Percentiles rank a stretch among this genome's conserved stretches.
phyloP scores from a whole-genome alignment of 257 asterid genomes.

The Nicotiana attenuata region DNA sequence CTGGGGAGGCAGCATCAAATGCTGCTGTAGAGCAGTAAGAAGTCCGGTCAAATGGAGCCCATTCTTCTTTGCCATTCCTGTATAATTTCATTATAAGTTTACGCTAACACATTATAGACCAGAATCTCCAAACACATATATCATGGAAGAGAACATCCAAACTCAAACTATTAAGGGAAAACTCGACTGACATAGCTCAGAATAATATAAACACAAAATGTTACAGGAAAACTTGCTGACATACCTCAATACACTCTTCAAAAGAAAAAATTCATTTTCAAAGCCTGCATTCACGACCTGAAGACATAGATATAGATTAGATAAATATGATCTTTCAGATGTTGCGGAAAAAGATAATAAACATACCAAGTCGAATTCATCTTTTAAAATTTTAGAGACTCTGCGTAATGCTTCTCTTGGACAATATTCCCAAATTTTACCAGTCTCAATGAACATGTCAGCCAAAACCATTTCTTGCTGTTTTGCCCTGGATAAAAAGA shows the following conservation, averaged over 20 bases:
- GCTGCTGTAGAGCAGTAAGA: slow-evolving; percentile 73
- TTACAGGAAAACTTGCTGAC: slow-evolving; percentile 10
- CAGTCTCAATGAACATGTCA: slow-evolving; percentile 81
- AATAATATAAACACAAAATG: neutral
- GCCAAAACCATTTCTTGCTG: slow-evolving; percentile 91
- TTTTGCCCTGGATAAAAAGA: slow-evolving; percentile 57
- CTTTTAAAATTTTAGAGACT: slow-evolving; percentile 62
- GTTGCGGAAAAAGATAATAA: neutral
- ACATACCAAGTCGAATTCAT: slow-evolving; percentile 83
- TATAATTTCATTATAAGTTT: neutral
- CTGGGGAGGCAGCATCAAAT: slow-evolving; percentile 73
- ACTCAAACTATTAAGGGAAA: neutral
- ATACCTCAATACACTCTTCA: slow-evolving; percentile 56
- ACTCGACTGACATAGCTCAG: slow-evolving; percentile 32
- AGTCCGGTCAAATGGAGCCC: slow-evolving; percentile 77
- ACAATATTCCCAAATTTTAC: slow-evolving; percentile 85
- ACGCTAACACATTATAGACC: neutral
- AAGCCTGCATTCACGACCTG: slow-evolving; percentile 94
- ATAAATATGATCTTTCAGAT: neutral
- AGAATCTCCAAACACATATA: neutral
- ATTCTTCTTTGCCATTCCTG: slow-evolving; percentile 77
- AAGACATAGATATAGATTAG: slow-evolving; percentile 24
- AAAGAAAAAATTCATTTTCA: slow-evolving; percentile 77
- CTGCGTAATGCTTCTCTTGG: slow-evolving; percentile 81
- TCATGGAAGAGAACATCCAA: slow-evolving; percentile 13